These are phyloP conservation scores for Trametes pubescens DNA, from an alignment of 1,284 basidiomycete genomes.

Conservation along the genomic window DNA sequence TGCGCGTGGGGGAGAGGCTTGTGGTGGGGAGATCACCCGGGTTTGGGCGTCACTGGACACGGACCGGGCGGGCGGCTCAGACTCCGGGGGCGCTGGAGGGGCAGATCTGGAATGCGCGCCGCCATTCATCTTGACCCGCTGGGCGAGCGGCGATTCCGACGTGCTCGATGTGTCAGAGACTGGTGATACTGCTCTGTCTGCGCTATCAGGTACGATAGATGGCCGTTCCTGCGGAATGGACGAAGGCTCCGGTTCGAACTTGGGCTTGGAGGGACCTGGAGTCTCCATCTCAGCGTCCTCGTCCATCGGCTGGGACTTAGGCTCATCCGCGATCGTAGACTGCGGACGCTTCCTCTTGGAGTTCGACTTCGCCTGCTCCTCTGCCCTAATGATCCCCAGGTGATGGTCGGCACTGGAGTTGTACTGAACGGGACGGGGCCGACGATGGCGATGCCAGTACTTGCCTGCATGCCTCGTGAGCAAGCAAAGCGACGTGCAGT, in stretches of 20 bases:
- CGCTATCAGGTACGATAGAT: constrained; percentile 43
- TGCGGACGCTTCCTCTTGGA: constrained; percentile 60
- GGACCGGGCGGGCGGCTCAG: constrained; percentile 5
- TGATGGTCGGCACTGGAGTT: constrained; percentile 78
- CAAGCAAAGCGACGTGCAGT: constrained; percentile 14
- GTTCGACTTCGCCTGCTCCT: constrained; percentile 56
- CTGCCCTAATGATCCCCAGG: constrained; percentile 60
- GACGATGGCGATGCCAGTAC: constrained; percentile 84
- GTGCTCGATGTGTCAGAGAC: constrained; percentile 73
- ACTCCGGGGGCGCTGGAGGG: constrained; percentile 31
- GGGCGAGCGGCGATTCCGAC: constrained; percentile 73
- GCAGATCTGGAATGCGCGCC: constrained; percentile 47
- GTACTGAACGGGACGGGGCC: constrained; percentile 81
- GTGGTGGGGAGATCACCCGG: constrained; percentile 23
- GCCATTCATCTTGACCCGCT: constrained; percentile 64
- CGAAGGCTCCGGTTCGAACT: constrained; percentile 40
- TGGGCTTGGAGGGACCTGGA: constrained; percentile 55
- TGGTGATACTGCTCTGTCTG: constrained; percentile 67
- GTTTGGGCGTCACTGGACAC: constrained; percentile 13
- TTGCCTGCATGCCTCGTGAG: constrained; percentile 61
- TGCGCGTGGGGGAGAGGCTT: constrained; percentile 25
- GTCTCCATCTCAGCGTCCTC: constrained; percentile 65
- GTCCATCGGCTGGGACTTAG: constrained; percentile 54
- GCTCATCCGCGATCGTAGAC: constrained; percentile 39
- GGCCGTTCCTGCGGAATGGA: constrained; percentile 33